Evolutionary conservation across 2,329 filamentous ascomycete species (phyloP).

Genomic region (Aspergillus ibericus): DNA sequence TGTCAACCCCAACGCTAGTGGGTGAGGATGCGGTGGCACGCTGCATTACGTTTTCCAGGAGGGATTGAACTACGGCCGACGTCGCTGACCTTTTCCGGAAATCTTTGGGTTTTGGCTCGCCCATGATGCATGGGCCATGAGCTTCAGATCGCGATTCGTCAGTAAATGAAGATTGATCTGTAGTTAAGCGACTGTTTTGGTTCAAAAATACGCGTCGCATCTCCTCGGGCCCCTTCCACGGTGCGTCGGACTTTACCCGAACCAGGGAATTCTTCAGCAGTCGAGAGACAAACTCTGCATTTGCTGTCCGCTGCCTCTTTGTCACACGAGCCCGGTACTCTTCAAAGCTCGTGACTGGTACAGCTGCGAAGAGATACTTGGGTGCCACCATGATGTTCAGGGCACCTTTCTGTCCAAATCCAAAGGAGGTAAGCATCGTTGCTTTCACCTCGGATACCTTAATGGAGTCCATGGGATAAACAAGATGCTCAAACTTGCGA

Average conservation of each 20-base stretch:
- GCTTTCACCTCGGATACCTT: constrained; percentile 32
- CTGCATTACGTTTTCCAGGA: constrained; percentile 6
- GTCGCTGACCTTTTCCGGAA: background rate
- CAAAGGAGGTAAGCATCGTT: constrained; percentile 45
- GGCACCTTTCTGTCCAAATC: constrained; percentile 49
- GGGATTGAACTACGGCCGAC: constrained; percentile 9
- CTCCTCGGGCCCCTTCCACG: constrained; percentile 13
- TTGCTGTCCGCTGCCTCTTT: constrained; percentile 12
- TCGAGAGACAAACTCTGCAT: constrained; percentile 10
- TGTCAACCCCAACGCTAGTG: constrained; percentile 15
- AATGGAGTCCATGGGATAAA: constrained; percentile 32
- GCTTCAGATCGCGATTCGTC: background rate
- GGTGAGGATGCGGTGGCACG: background rate
- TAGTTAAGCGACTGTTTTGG: constrained; percentile 12
- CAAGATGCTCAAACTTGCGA: constrained; percentile 31
- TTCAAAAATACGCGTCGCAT: constrained; percentile 18
- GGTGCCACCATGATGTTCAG: constrained; percentile 40
- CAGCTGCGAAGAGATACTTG: constrained; percentile 36
- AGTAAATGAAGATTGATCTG: background rate
- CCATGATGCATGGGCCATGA: too few species aligned
- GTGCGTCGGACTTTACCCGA: constrained; percentile 17
- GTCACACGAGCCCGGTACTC: constrained; percentile 13
- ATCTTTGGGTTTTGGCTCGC: background rate
- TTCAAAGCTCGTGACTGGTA: constrained; percentile 14
- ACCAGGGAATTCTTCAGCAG: constrained; percentile 15